Evolutionary conservation across 371 early-diverging fungal species (phyloP).

Genomic region (Capillidium rhysosporum): DNA sequence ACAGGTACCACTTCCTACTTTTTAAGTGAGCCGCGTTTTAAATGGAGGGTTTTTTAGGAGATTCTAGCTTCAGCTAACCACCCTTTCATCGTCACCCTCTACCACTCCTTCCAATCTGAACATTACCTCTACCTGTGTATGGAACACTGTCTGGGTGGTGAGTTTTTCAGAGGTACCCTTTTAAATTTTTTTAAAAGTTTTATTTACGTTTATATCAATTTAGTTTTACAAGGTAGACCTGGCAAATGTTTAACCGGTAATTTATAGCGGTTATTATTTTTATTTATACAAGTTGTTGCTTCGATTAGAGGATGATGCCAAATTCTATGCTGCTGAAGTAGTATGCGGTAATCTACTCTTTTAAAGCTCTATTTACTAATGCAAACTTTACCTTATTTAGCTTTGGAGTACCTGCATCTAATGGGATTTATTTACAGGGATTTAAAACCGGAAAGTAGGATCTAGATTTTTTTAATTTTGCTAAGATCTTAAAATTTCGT

Average conservation of each 20-base stretch:
- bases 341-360: constrained; percentile 19
- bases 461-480: background rate
- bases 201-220: background rate
- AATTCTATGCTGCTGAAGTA: constrained; percentile 97
- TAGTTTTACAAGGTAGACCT: constrained; percentile 8
- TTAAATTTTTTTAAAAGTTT: background rate
- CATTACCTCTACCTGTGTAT: constrained; percentile 89
- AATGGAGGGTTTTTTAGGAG: constrained; percentile 19
- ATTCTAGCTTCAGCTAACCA: constrained; percentile 82
- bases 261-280: background rate
- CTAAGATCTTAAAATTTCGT: background rate
- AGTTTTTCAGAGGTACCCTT: constrained; percentile 70
- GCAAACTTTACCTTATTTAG: constrained; percentile 13
- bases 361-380: background rate
- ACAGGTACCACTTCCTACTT: constrained; percentile 20
- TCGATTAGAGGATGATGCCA: constrained; percentile 57
- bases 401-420: constrained; percentile 89
- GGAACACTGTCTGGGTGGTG: constrained; percentile 98
- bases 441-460: constrained; percentile 95
- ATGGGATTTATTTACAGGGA: constrained; percentile 96
- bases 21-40: background rate
- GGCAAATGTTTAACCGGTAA: constrained; percentile 7
- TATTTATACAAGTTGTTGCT: background rate
- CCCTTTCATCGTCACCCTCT: constrained; percentile 93
- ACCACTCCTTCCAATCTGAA: constrained; percentile 89